phyloP scores from a whole-genome alignment of 2,329 filamentous ascomycete genomes.

The Penicillium paneum region DNA sequence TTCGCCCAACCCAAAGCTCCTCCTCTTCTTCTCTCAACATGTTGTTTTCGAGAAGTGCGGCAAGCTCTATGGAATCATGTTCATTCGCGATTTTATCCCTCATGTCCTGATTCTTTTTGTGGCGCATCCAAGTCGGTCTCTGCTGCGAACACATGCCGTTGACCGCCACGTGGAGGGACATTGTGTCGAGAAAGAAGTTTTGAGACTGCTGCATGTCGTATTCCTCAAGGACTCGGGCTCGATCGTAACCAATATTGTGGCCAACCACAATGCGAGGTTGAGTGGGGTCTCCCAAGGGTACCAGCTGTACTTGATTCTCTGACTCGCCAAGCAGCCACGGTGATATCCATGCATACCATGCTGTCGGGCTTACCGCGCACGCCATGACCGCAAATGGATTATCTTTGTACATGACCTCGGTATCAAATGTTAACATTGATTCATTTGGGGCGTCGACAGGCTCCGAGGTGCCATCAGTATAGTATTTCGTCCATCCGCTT shows the following conservation, averaged over 20 bases:
- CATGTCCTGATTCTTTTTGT: conserved; percentile 83
- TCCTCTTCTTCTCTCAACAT: conserved; percentile 77
- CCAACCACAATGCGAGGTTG: conserved; percentile 78
- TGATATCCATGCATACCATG: conserved; percentile 97
- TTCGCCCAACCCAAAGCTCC: conserved; percentile 91
- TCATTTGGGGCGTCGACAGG: conserved; percentile 74
- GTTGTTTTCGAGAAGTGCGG: conserved; percentile 65
- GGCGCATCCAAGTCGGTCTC: conserved; percentile 94
- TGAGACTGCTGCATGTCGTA: conserved; percentile 78
- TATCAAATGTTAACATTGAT: conserved; percentile 84
- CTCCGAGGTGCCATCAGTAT: conserved; percentile 68
- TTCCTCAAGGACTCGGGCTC: conserved; percentile 83
- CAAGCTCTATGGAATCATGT: conserved; percentile 67
- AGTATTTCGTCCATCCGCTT: conserved; percentile 95
- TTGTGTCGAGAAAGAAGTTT: conserved; percentile 90
- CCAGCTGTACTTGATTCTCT: conserved; percentile 70
- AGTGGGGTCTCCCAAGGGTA: conserved; percentile 77
- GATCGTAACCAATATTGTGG: conserved; percentile 94
- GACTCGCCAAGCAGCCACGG: conserved; percentile 89
- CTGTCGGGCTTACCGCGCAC: conserved; percentile 80
- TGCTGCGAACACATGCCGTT: conserved; percentile 99
- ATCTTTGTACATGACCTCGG: conserved; percentile 94
- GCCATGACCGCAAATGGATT: conserved; percentile 95
- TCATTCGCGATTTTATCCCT: conserved; percentile 74
- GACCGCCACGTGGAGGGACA: conserved; percentile 95